Conservation (phyloP, 805 yeast species). For the Vanderwaltozyma polyspora region DNA sequence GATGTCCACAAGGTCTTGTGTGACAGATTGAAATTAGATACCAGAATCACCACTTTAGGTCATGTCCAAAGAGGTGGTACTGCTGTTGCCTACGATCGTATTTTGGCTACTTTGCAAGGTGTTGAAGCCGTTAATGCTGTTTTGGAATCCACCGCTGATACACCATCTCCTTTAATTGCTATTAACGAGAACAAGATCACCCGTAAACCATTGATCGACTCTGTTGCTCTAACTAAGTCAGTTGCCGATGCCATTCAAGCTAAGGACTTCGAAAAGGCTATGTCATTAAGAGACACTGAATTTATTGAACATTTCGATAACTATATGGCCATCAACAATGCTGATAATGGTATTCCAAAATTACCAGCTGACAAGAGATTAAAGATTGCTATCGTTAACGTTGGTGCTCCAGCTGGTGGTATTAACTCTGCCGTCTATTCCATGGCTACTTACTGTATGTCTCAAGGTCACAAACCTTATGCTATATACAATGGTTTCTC, state of each 20-base stretch:
- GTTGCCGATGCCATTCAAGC: conserved; percentile 59
- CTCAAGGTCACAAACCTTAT: conserved; percentile 60
- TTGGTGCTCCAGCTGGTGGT: conserved; percentile 75
- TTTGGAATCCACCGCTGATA: conserved; percentile 51
- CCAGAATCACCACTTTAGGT: conserved; percentile 66
- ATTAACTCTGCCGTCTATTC: conserved; percentile 67
- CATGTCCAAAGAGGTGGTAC: conserved; percentile 80
- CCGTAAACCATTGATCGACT: conserved; percentile 57
- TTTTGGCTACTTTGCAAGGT: conserved; percentile 68
- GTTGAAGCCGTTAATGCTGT: conserved; percentile 73
- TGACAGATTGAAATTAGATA: conserved; percentile 61
- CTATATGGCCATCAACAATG: conserved; percentile 54
- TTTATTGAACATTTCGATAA: conserved; percentile 54
- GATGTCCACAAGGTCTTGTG: conserved; percentile 58
- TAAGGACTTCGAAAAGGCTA: conserved; percentile 59
- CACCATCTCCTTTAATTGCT: conserved; percentile 74
- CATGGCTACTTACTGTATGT: conserved; percentile 61
- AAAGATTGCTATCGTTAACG: conserved; percentile 58
- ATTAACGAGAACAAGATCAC: conserved; percentile 59
- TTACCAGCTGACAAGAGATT: conserved; percentile 43
- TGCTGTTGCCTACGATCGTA: conserved; percentile 63
- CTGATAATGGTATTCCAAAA: conserved; percentile 50
- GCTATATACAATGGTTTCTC: conserved; percentile 67
- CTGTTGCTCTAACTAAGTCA: conserved; percentile 58
- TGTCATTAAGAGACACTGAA: conserved; percentile 57